Base-by-base conservation (phyloP, 257 asterid species). In the Plectranthus barbatus region DNA sequence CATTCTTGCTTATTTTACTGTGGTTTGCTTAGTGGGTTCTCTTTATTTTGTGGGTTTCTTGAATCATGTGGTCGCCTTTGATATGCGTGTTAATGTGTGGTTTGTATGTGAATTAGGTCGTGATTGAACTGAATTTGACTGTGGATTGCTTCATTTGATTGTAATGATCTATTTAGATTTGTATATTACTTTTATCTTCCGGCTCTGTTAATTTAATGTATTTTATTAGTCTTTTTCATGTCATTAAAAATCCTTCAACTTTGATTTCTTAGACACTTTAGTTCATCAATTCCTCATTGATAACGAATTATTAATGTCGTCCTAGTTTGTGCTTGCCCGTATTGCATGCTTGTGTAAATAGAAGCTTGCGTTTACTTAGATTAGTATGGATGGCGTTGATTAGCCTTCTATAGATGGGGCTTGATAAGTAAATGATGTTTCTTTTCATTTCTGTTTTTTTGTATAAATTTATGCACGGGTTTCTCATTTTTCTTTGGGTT, bases 101-200 rank as follows among this genome's bases (percentile, higher is more conserved):
- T 39, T 47, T 67, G 45, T 75, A 66, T 72, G 82, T 83, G 56
- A 70, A 39, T 66, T 10, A 18, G 12, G 41, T 76, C n/a, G 24
- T 66, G 21, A 33, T 17, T 53, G 59, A 46, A 55, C 64, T 52
- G 7, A 8, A 45, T 55, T 67, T 29, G 13, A 12, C 18, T 24
- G 53, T 47, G 53, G 9, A 19, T 42, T 64, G 51, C 34, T 67
- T 55, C 20, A 56, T 12, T 23, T 53, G 21, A 23, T 62, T 51
- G 12, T 13, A 17, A 34, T 13, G 62, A 39, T 49, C 47, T 51
- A 26, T 45, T 50, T 64, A 14, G 57, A 39, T 60, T 65, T 60
- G 48, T 19, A 18, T 64, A 17, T 12, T 41, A 26, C 4, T 44
- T 31, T 9, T n/a, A 4, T 21, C 3, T n/a, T 7, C 6, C 17